Evolutionary conservation across 495 filamentous ascomycete genomes (phyloP), one percentile per base, ranked within the genome.

Genomic region (Trichoderma asperelloides): DNA sequence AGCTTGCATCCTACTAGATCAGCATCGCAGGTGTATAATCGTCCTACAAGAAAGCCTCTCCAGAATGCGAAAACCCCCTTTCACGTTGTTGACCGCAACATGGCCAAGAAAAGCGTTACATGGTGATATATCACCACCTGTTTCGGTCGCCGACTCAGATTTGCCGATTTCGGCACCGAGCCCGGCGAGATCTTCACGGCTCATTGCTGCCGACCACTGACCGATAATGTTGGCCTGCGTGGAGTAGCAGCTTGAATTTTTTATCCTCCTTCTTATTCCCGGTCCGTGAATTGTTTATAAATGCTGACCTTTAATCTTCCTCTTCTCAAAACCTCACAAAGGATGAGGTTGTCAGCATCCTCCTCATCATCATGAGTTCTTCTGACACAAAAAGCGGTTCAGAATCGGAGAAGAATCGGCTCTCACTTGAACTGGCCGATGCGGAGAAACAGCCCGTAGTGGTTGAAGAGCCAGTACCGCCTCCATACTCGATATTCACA

Each of bases 401-500:
- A 60, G 55, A 60, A 12, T 60, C 55, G 55, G 55, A 60, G 11
- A 60, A 60, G 25, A 23, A 28, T 21, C 55, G 27, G 9, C 55
- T 30, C 27, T 60, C 55, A 12, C 11, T 28, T 30, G 55, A 60
- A 11, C 25, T 60, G 25, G 55, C 55, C 55, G 55, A 60, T 25
- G 23, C 55, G 2, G 55, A 60, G 25, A 60, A 60, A 18, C 55
- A 60, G 27, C 55, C 23, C 2, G 25, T 60, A 11, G 25, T 25
- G 11, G 55, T 30, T 11, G 25, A 30, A 60, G 25, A 60, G n/a
- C 3, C 55, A 2, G 28, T 28, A 0, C 55, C 55, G 9, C 55
- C 55, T 30, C 78, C 74, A 0, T 84, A 87, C 70, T 85, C 86
- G 1, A 74, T 79, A 68, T 89, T 89, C 74, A 79, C 81, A 30